Evolutionary conservation across 75 land plant species (phyloP), one percentile per base, ranked within the genome.

Genomic region (Pseudotsuga menziesii): DNA sequence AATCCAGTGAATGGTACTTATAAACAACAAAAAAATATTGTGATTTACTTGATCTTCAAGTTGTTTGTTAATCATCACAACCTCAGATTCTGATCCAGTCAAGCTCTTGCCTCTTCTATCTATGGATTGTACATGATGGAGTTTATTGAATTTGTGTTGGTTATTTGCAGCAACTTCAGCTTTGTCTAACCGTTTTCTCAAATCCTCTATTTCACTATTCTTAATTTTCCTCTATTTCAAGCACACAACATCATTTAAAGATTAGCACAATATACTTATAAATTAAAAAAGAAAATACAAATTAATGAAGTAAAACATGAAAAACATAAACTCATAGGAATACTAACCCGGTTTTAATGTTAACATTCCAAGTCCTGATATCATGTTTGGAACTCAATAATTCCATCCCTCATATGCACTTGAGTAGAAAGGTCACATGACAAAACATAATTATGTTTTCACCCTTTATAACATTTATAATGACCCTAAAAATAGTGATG

Each of bases 31-130:
- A 54, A 83, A n/a, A 3, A 4, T 27, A 36, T 4, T 35, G 27
- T 74, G 12, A 81, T 39, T 23, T 57, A 91, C 96, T 90, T 91
- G 83, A 39, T 86, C 90, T 77, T 91, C 80, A 41, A 93, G 87
- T 62, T 82, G 90, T 77, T 91, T 88, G 74, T 88, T 88, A 57
- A 84, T 76, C 57, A 80, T 23, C 56, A 80, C 77, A 14, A 85
- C 81, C 20, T 89, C 94, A 4, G 84, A 84, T 23, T 88, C 94
- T 75, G 84, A 73, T 48, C 61, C 75, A 67, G 79, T 81, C 56
- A 82, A 56, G 74, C 82, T 78, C 73, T 82, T 83, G 41, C 63
- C 78, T 57, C 76, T 64, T 85, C 59, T 41, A 41, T 63, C 73
- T 19, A 23, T 60, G n/a, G 76, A 61, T 58, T 17, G 56, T 35